Base-by-base conservation (phyloP, 108 stramenopile genomes). In the Nitzschia sp. region DNA sequence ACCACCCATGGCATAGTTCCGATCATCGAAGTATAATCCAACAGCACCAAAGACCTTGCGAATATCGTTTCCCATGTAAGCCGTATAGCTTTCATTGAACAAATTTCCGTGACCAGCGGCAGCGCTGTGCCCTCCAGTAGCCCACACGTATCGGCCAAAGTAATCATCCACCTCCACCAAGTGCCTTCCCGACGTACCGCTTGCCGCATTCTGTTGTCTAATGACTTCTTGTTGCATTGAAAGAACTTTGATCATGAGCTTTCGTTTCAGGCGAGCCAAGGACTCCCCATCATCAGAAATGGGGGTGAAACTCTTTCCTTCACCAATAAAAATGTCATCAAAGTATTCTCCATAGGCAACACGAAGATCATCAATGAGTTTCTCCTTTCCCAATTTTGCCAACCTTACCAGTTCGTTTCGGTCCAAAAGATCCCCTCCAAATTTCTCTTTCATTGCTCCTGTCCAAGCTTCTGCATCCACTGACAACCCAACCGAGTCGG, bases 41-140 rank as follows among this genome's bases (percentile, higher is more conserved):
- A 86, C 53, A 14, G 83, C 58, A 17, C 17, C 72, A 63, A 91
- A 88, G 10, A 80, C 63, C n/a, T 38, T 60, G 50, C 78, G 59
- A 15, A 74, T 70, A 26, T 77, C 70, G 8, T 57, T n/a, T 65
- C 85, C 85, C 68, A 91, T 54, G 41, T 78, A 58, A 12, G 85
- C 83, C 21, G 87, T 88, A 48, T 89, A 90, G 21, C 73, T 70
- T 67, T 90, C 87, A 58, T 80, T 78, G 69, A 75, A 84, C 0
- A 80, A 64, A 65, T 89, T 88, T 12, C 92, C 92, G 73, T 94
- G 92, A 8, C 86, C 92, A 0, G 92, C 92, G 0, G 88, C 77
- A 10, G 89, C 77, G n/a, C 80, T 82, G 63, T 94, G 92, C 8
- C 92, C 92, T 37, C 83, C 84, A 15, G 85, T 86, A 3, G 84